Base-by-base conservation (phyloP, 2,329 filamentous ascomycete genomes). In the Ophidiomyces ophidiicola region DNA sequence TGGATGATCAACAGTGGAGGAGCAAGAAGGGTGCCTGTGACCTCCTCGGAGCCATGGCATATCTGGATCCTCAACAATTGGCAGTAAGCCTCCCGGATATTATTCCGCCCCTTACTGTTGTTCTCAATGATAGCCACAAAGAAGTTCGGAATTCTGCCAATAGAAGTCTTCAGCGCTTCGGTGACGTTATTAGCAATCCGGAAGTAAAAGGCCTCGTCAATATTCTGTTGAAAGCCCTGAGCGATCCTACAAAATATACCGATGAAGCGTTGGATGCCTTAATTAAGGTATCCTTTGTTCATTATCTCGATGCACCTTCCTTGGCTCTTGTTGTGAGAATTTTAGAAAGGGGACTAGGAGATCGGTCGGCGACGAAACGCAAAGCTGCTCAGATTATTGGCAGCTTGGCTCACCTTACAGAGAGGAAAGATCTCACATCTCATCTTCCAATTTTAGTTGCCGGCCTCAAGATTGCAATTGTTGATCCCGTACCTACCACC, bases 21-120 rank as follows among this genome's bases (percentile, higher is more conserved):
- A 96, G 86, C 65, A 96, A 98, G 64, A 94, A 93, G 66, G 90
- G 92, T 50, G 90, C 90, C 39, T 98, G 90, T 56, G 90, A 98
- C 57, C 78, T 94, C 18, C 72, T 98, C 10, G 90, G 90, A 58
- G 90, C 90, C 46, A 98, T 98, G 90, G 92, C 90, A 4, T 98
- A 98, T 57, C 74, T 98, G 21, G 90, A 96, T 57, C 88, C 92
- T 5, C 82, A 94, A 48, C 90, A 98, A 59, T 73, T 98, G 12
- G 86, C 90, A 1, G 73, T 81, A 50, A 96, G 87, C 57, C 67
- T 98, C 52, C 90, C 90, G 2, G 87, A 93, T 41, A 98, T 98
- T 50, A 98, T 98, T 49, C 90, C 92, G 18, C 88, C 92, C 11
- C 70, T 98, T 42, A 96, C 92, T 1, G 78, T 81, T 32, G 90